These are phyloP conservation scores for Hymenoscyphus occultus DNA, from an alignment of 2,329 filamentous ascomycete genomes.

Conservation along the genomic window DNA sequence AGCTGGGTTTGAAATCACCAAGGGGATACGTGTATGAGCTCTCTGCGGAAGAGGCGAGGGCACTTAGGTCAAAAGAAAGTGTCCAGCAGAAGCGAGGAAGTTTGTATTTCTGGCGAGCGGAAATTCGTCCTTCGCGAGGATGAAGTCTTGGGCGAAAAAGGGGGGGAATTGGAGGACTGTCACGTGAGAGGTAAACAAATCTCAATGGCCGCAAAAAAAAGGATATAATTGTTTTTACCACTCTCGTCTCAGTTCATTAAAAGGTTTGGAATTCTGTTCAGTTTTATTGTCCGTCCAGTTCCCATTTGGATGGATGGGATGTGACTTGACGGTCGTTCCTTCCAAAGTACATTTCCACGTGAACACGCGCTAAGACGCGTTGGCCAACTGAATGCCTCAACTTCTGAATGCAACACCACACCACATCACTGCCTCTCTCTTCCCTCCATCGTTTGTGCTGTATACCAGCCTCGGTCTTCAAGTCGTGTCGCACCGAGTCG, in stretches of 20 bases:
- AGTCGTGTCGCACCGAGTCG: not conserved
- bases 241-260: not conserved
- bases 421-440: not conserved
- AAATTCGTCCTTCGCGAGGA: not conserved
- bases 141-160: not conserved
- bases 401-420: not conserved
- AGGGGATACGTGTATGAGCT: not conserved
- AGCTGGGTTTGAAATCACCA: slow-evolving; percentile 11
- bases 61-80: not conserved
- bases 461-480: not conserved
- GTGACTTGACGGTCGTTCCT: not conserved
- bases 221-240: not conserved
- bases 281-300: not conserved
- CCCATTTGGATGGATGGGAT: not conserved
- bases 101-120: not conserved
- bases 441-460: not conserved
- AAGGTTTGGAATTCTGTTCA: not conserved
- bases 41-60: not conserved
- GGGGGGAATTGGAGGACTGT: not conserved
- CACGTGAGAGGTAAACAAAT: not conserved
- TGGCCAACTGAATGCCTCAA: not conserved
- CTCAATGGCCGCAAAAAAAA: not conserved
- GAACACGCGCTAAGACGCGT: not conserved
- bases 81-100: not conserved
- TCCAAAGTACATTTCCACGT: not conserved